Evolutionary conservation across 2,329 filamentous ascomycete species (phyloP).

Genomic region (Fusarium protoensiforme): DNA sequence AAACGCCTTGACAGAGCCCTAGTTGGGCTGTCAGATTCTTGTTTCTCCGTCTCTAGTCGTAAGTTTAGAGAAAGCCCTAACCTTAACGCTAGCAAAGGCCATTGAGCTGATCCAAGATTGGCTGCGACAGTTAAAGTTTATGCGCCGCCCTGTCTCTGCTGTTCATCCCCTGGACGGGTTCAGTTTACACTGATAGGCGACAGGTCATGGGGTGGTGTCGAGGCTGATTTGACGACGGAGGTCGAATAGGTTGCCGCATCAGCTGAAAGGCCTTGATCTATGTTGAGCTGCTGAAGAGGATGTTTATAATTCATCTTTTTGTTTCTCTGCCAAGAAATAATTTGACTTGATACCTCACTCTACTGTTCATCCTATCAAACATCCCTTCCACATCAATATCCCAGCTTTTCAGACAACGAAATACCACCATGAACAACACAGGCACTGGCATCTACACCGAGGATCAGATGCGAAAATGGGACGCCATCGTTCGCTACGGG

Average conservation of each 20-base stretch:
- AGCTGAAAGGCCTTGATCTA: not conserved
- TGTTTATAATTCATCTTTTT: not conserved
- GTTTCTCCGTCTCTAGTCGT: not conserved
- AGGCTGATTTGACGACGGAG: not conserved
- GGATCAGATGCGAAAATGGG: not conserved
- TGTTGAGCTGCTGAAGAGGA: not conserved
- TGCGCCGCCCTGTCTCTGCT: not conserved
- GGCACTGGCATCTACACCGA: not conserved
- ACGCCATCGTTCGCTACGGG: not conserved
- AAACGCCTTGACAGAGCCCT: not conserved
- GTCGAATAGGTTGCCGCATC: not conserved
- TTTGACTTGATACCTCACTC: not conserved
- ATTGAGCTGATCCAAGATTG: not conserved
- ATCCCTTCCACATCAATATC: not conserved
- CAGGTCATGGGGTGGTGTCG: not conserved
- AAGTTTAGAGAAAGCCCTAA: not conserved
- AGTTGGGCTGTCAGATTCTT: not conserved
- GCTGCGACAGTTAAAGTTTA: not conserved
- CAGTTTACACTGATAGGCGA: not conserved
- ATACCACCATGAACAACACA: not conserved
- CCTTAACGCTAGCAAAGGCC: not conserved
- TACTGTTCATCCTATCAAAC: not conserved
- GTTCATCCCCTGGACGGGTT: not conserved
- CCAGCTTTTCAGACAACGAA: not conserved
- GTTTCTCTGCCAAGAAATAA: not conserved